Conservation (phyloP, 805 yeast genomes). For the Ogataea parapolymorpha region DNA sequence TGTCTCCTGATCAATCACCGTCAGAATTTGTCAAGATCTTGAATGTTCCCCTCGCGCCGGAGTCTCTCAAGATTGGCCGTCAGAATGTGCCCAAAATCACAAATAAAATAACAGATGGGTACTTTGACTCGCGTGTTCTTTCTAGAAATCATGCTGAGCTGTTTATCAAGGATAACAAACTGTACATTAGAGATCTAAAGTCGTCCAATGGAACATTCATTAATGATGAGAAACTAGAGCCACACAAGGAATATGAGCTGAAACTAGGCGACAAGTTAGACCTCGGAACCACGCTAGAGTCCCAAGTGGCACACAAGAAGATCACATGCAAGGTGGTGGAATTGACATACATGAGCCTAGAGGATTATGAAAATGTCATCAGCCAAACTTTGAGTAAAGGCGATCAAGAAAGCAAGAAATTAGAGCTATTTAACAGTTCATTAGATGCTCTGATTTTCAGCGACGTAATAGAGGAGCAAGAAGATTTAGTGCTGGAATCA, state of each 20-base stretch:
- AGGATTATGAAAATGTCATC: conserved; percentile 26
- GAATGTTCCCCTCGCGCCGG: conserved; percentile 78
- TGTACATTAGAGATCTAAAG: conserved; percentile 80
- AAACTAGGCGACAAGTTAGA: conserved; percentile 85
- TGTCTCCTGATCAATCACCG: conserved; percentile 79
- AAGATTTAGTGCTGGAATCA: conserved; percentile 26
- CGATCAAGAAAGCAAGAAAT: conserved; percentile 23
- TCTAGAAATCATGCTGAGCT: conserved; percentile 93
- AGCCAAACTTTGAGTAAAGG: conserved; percentile 26
- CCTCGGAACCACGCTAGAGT: conserved; percentile 85
- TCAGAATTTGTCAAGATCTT: conserved; percentile 61
- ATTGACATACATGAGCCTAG: conserved; percentile 53
- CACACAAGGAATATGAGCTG: conserved; percentile 61
- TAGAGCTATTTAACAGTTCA: conserved; percentile 33
- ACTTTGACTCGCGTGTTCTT: conserved; percentile 88
- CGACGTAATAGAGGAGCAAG: conserved; percentile 34
- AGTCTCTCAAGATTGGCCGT: conserved; percentile 81
- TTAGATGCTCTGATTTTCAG: conserved; percentile 37
- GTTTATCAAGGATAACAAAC: conserved; percentile 57
- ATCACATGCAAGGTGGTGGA: conserved; percentile 82
- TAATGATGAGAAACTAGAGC: conserved; percentile 66
- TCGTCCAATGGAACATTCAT: conserved; percentile 94
- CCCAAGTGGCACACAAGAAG: conserved; percentile 69
- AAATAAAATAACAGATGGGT: conserved; percentile 77
- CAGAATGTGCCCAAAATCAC: conserved; percentile 68